phyloP scores from a whole-genome alignment of 805 yeast species.

The Monosporozyma solicola region DNA sequence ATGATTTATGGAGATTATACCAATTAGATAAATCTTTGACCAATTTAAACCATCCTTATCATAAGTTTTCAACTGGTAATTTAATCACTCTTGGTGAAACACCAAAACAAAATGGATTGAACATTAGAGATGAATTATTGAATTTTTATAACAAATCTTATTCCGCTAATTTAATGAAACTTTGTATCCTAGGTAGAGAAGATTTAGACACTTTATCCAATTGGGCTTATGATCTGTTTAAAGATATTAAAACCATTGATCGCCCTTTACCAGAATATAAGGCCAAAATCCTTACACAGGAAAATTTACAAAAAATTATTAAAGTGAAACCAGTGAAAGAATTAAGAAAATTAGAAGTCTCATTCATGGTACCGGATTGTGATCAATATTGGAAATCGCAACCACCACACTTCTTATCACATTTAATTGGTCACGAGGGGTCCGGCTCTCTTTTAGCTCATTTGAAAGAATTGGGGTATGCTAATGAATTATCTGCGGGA shows the following conservation, averaged over 20 bases:
- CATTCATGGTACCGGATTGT: conserved; percentile 74
- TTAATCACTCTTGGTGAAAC: conserved; percentile 56
- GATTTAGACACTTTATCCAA: conserved; percentile 57
- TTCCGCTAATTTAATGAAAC: conserved; percentile 81
- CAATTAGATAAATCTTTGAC: conserved; percentile 74
- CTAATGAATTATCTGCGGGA: conserved; percentile 70
- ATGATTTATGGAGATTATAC: conserved; percentile 78
- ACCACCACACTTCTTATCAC: conserved; percentile 67
- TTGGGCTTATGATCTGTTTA: conserved; percentile 63
- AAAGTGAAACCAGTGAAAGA: conserved; percentile 80
- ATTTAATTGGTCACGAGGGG: conserved; percentile 88
- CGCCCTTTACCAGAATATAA: conserved; percentile 26
- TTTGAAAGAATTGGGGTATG: conserved; percentile 70
- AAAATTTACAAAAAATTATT: conserved; percentile 46
- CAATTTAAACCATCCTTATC: conserved; percentile 71
- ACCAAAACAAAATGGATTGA: conserved; percentile 52
- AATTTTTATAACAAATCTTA: conserved; percentile 65
- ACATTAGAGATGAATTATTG: conserved; percentile 74
- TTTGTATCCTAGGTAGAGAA: conserved; percentile 79
- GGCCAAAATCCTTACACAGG: conserved; percentile 39
- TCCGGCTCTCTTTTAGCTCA: conserved; percentile 70
- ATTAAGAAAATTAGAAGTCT: conserved; percentile 52
- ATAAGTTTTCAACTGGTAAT: conserved; percentile 88
- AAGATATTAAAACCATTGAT: conserved; percentile 36
- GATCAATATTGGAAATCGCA: conserved; percentile 54